Evolutionary conservation across 2,329 filamentous ascomycete species (phyloP), one percentile per base, ranked within the genome.

Genomic region (Colletotrichum neosansevieriae): DNA sequence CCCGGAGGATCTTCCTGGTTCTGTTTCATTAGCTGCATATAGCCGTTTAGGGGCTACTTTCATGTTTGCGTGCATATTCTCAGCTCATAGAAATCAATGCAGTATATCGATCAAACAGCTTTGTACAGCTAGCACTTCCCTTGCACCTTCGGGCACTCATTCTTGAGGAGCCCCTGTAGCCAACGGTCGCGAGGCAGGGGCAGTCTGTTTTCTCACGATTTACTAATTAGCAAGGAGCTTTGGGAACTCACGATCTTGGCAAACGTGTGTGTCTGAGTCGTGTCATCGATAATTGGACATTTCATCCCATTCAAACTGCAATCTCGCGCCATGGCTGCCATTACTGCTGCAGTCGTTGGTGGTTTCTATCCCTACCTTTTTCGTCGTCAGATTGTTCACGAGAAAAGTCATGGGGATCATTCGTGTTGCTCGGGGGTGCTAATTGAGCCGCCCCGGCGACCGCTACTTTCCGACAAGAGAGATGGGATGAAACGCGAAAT

Each of bases 401-500:
- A 29, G 29, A 1, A 29, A 29, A 29, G 29, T 29, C 29, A 29
- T 9, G 29, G 29, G 29, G 9, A 7, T 29, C 29, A 7, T 29
- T 29, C 29, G 7, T 29, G 6, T 29, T 29, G 6, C 29, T 29
- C 6, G 29, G 29, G 29, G 29, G 29, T 29, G 29, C 29, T 29
- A 29, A 29, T 29, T 7, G 29, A 29, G 29, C 29, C 29, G 29
- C 7, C 29, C 6, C 29, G 29, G 29, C 49, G 17, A 32, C 29
- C 32, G 9, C 11, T 51, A n/a, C 17, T 51, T 32, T 44, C 38
- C 29, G 38, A 38, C 29, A 42, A 44, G 13, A 36, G 17, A 53
- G 51, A 58, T 38, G 51, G 45, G 64, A 64, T 67, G 64, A 64
- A 64, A 67, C 64, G 44, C 64, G 51, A 36, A 57, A 24, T 40